Evolutionary conservation across 306 rosid species (phyloP).

Genomic region (Quercus ilex): DNA sequence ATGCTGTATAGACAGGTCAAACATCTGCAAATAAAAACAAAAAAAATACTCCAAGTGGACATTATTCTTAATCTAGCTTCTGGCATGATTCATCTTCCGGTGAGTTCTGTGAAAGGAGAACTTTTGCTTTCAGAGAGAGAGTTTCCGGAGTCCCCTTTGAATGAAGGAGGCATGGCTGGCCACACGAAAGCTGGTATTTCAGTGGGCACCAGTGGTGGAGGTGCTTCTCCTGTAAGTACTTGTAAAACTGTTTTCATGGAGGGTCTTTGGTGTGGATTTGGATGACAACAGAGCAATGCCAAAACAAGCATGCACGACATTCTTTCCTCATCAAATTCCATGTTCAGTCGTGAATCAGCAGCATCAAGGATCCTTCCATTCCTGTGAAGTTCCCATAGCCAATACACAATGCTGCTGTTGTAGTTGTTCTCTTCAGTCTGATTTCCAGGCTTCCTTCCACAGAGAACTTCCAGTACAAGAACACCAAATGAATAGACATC

Average conservation of each 20-base stretch:
- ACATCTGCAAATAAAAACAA: neutral
- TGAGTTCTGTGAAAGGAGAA: neutral
- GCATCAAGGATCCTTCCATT: constrained; percentile 30
- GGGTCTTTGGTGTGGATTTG: constrained; percentile 43
- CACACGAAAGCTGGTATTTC: constrained; percentile 65
- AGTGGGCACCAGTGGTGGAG: constrained; percentile 46
- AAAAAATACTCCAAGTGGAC: neutral
- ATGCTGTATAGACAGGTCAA: neutral
- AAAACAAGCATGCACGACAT: constrained; percentile 36
- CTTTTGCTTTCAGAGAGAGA: neutral
- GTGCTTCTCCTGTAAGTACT: constrained; percentile 57
- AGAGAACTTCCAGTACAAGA: constrained; percentile 55
- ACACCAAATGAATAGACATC: constrained; percentile 78
- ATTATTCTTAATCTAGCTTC: neutral
- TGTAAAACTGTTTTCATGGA: constrained; percentile 32
- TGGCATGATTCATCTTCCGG: neutral
- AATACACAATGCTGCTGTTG: constrained; percentile 50
- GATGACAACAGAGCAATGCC: constrained; percentile 79
- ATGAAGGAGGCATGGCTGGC: constrained; percentile 59
- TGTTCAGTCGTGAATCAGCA: constrained; percentile 39
- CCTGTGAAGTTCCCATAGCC: constrained; percentile 65
- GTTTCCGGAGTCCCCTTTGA: constrained; percentile 23
- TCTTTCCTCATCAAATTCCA: constrained; percentile 14
- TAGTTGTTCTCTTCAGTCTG: constrained; percentile 33
- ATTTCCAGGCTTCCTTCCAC: constrained; percentile 61